Evolutionary conservation across 2,329 filamentous ascomycete genomes (phyloP), one percentile per base, ranked within the genome.

Genomic region (Sordariomycetes sp.): DNA sequence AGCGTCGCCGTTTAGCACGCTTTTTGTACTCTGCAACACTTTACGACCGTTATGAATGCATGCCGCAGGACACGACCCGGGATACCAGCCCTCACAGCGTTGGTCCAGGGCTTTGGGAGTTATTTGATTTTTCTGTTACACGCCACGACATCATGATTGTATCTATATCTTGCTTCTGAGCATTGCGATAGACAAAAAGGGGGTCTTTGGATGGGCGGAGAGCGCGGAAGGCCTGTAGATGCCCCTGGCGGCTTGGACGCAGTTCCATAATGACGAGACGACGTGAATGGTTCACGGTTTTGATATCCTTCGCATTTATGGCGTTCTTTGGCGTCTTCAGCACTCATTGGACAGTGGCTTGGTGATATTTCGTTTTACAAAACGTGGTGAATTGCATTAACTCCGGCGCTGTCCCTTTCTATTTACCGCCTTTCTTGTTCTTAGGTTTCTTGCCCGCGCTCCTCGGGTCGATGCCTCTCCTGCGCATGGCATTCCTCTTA

Each of bases 381-480:
- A 8, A 18, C 12, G 27, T 12, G 23, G 18, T 17, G 27, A 18
- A n/a, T n/a, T n/a, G n/a, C n/a, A n/a, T n/a, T n/a, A n/a, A n/a
- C n/a, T n/a, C n/a, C n/a, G n/a, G n/a, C n/a, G n/a, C n/a, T n/a
- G n/a, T n/a, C n/a, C n/a, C n/a, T n/a, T n/a, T n/a, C 15, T 25
- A 37, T 33, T 37, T 37, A 11, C 19, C 24, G 32, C 32, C 40
- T 40, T 42, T 30, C 44, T 40, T 32, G 35, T 41, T 36, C n/a
- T n/a, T n/a, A n/a, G n/a, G n/a, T 40, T 57, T 51, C 44, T 51
- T 58, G 32, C 44, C 41, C 30, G 63, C 58, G 18, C 71, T 76
- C 50, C 72, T 77, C 2, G 83, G 83, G 55, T 88, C 77, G 34
- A 88, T 58, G 39, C 84, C 84, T 52, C 82, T 80, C 48, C 76